These are phyloP conservation scores for Pseudoturritis turrita DNA, from an alignment of 345 rosid species.

Conservation along the genomic window DNA sequence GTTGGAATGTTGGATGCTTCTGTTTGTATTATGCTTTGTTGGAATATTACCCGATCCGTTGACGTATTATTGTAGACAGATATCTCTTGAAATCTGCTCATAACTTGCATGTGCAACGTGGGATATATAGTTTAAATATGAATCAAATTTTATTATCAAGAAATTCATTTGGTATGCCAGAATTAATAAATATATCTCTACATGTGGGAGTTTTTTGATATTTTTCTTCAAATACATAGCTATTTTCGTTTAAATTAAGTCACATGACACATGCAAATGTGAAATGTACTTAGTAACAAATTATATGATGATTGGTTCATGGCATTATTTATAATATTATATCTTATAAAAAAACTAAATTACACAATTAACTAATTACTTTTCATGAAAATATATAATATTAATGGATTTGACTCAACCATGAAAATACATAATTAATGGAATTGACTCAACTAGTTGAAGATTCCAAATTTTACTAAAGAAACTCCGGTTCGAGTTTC, in stretches of 20 bases:
- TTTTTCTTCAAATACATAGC: not conserved
- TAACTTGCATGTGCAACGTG: conserved; percentile 32
- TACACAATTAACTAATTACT: not conserved
- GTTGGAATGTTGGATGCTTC: conserved; percentile 36
- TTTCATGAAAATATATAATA: not conserved
- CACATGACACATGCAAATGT: not conserved
- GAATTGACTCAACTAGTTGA: not conserved
- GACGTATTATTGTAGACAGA: conserved; percentile 30
- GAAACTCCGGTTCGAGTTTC: conserved; percentile 4
- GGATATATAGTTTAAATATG: conserved; percentile 13
- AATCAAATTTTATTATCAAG: not conserved
- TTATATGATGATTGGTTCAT: not conserved
- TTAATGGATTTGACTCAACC: not conserved
- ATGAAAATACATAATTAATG: not conserved
- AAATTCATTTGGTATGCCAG: not conserved
- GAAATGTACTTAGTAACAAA: not conserved
- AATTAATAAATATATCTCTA: not conserved
- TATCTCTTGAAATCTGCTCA: conserved; percentile 29
- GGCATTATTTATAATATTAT: not conserved
- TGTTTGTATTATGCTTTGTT: conserved; percentile 33
- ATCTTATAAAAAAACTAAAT: not conserved
- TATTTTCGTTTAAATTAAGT: not conserved
- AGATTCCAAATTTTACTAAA: not conserved
- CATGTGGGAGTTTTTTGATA: not conserved
- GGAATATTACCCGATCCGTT: conserved; percentile 35